Evolutionary conservation across 176 grass and related monocot genomes (phyloP).

Genomic region (Ensete ventricosum): DNA sequence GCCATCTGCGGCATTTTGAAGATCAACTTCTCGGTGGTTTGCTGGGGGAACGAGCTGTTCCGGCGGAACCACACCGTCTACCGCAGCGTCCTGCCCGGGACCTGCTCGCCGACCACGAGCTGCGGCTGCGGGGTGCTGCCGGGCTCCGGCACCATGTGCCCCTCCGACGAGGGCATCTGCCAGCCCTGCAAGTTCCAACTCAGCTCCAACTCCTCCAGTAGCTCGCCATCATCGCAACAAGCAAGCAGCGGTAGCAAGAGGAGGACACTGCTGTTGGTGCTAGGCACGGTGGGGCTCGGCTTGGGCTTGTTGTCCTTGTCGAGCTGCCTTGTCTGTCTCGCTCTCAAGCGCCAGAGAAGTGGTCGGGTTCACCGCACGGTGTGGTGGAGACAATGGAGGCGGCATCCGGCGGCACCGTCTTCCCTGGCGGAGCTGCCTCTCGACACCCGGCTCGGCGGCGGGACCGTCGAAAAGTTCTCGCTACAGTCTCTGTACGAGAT

Average conservation of each 20-base stretch:
- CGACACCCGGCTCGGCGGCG: not conserved
- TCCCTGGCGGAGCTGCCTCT: constrained; percentile 12
- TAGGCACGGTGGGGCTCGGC: not conserved
- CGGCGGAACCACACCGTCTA: constrained; percentile 20
- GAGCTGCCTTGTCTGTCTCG: constrained; percentile 16
- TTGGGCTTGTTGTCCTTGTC: constrained; percentile 7
- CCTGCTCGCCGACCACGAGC: constrained; percentile 8
- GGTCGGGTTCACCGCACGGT: constrained; percentile 13
- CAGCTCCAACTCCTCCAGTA: not conserved
- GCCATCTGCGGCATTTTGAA: constrained; percentile 54
- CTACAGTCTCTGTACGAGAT: constrained; percentile 30
- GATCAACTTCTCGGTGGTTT: constrained; percentile 47
- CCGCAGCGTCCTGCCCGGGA: constrained; percentile 44
- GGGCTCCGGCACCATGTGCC: constrained; percentile 34
- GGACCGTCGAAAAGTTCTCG: constrained; percentile 58
- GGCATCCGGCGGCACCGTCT: constrained; percentile 8
- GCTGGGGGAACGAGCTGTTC: constrained; percentile 60
- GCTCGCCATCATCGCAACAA: constrained; percentile 1
- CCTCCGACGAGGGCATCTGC: constrained; percentile 46
- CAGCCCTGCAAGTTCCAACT: constrained; percentile 17
- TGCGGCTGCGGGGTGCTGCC: constrained; percentile 36
- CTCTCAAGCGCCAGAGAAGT: constrained; percentile 16
- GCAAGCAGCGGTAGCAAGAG: not conserved
- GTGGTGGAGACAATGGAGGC: constrained; percentile 4
- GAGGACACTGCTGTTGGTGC: not conserved